Evolutionary conservation across 805 yeast species (phyloP).

Genomic region (Candida ficus): DNA sequence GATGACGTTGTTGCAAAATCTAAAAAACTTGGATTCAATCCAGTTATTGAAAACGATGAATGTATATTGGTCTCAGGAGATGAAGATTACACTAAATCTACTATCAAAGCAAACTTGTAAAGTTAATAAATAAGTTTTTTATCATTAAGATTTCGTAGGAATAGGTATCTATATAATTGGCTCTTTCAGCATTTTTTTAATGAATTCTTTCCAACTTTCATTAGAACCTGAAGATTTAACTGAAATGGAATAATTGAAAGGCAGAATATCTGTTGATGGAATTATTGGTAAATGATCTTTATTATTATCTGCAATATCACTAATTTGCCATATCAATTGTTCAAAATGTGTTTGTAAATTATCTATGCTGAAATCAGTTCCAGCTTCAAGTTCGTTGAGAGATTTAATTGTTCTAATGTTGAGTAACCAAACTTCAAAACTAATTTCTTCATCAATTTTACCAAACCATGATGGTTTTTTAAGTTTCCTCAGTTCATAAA

Average conservation of each 20-base stretch:
- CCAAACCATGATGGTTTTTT: conserved; percentile 55
- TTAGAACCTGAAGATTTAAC: conserved; percentile 22
- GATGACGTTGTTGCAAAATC: conserved; percentile 40
- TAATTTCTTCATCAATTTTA: conserved; percentile 35
- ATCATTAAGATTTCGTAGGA: not conserved
- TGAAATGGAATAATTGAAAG: conserved; percentile 52
- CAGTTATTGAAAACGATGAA: conserved; percentile 45
- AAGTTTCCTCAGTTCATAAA: conserved; percentile 33
- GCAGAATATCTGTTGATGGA: conserved; percentile 56
- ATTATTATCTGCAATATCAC: conserved; percentile 47
- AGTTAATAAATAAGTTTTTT: no score
- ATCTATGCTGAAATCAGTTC: not conserved
- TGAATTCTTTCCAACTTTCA: conserved; percentile 28
- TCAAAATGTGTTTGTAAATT: conserved; percentile 32
- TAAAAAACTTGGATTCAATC: conserved; percentile 27
- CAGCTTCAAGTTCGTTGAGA: not conserved
- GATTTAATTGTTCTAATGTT: conserved; percentile 41
- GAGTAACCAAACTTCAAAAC: conserved; percentile 73
- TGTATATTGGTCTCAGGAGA: conserved; percentile 74
- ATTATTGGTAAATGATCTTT: conserved; percentile 73
- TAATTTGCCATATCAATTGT: conserved; percentile 38
- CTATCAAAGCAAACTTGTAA: conserved; percentile 2
- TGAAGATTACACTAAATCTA: conserved; percentile 3
- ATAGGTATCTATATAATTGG: conserved; percentile 6
- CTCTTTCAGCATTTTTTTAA: conserved; percentile 37